Conservation (phyloP, 1,284 basidiomycete species). For the Sporisorium scitamineum region DNA sequence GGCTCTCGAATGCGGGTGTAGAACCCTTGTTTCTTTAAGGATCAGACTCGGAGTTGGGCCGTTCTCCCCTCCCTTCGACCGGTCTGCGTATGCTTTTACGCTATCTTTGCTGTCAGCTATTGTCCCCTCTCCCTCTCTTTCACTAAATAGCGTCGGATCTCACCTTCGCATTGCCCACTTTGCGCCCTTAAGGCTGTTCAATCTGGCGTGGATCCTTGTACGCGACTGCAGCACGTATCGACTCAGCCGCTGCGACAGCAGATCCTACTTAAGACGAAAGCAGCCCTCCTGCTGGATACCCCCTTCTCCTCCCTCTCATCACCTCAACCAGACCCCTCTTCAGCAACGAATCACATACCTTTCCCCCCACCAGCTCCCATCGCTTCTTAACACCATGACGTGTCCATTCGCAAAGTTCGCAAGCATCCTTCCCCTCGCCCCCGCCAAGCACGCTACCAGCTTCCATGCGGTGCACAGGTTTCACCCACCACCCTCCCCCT, state of each 20-base stretch:
- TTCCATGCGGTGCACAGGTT: neutral
- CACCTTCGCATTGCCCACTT: too few relatives aligned
- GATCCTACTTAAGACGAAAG: too few relatives aligned
- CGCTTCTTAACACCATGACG: slow-evolving; percentile 17
- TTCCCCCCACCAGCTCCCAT: neutral
- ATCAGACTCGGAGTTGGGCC: too few relatives aligned
- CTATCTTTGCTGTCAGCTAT: neutral
- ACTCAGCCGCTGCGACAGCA: too few relatives aligned
- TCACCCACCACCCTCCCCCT: neutral
- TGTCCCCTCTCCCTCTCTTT: neutral
- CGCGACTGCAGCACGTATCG: too few relatives aligned
- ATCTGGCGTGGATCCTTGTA: too few relatives aligned
- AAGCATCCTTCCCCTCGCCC: slow-evolving; percentile 10
- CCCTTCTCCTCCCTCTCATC: neutral
- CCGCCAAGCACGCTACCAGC: neutral
- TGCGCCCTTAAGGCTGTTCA: too few relatives aligned
- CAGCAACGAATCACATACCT: neutral
- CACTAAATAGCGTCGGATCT: too few relatives aligned
- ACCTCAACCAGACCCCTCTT: too few relatives aligned
- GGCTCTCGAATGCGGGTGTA: too few relatives aligned
- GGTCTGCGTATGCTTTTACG: slow-evolving; percentile 9
- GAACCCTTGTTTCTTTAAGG: too few relatives aligned
- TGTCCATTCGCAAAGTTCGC: slow-evolving; percentile 53
- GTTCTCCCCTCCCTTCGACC: too few relatives aligned
- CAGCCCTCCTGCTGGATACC: neutral